A percentile compares a stretch with the other conserved stretches of the same genome.
phyloP scores from a whole-genome alignment of 768 basidiomycete species.

The Mycena epipterygia region DNA sequence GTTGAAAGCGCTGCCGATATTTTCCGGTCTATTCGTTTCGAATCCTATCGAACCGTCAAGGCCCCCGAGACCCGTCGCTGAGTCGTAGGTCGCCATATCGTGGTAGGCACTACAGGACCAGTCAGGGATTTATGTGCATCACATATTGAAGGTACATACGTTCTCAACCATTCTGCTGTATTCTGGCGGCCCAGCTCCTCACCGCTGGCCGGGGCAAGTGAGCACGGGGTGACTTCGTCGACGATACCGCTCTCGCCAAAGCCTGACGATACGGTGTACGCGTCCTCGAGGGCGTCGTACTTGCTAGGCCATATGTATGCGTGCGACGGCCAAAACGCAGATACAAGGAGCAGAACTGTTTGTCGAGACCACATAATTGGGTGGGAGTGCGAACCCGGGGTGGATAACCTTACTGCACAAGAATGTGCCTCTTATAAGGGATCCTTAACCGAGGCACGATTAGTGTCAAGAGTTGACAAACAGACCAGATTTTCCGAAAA shows the following conservation, averaged over 20 bases:
- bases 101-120: slow-evolving; percentile 39
- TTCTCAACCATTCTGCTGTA: slow-evolving; percentile 26
- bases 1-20: slow-evolving; percentile 14
- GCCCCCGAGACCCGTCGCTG: slow-evolving; percentile 41
- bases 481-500: too few species aligned
- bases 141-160: slow-evolving; percentile 2
- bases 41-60: slow-evolving; percentile 45
- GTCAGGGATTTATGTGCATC: too few species aligned
- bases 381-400: too few species aligned
- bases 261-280: background rate
- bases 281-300: background rate
- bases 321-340: too few species aligned
- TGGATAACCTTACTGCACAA: too few species aligned
- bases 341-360: too few species aligned
- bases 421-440: too few species aligned
- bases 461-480: too few species aligned
- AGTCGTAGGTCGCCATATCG: slow-evolving; percentile 42
- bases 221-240: background rate
- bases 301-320: background rate
- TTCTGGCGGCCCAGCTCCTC: too few species aligned
- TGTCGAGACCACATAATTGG: too few species aligned
- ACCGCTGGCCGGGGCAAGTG: background rate
- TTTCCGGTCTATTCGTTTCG: slow-evolving; percentile 35
- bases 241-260: background rate
- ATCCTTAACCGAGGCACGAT: too few species aligned